Conservation (phyloP, 768 basidiomycete genomes). For the Mycena capillaripes region DNA sequence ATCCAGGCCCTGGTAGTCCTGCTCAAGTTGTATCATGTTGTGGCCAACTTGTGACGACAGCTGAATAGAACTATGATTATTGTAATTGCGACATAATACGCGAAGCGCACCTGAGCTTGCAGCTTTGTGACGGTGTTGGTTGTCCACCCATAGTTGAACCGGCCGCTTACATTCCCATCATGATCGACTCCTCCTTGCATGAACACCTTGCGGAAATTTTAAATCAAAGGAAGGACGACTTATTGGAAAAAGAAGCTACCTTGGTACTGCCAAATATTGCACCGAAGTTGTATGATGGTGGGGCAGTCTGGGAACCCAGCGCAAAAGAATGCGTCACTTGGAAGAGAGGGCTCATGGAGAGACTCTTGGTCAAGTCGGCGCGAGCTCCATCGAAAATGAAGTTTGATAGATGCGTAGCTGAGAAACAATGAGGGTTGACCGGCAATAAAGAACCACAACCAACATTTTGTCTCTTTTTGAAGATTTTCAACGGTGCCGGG, state of each 20-base stretch:
- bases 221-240: too few species aligned
- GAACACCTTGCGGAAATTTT: too few species aligned
- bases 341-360: constrained; percentile 96
- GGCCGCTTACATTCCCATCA: constrained; percentile 90
- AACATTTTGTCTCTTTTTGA: constrained; percentile 93
- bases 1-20: constrained; percentile 92
- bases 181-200: constrained; percentile 96
- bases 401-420: constrained; percentile 93
- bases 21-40: constrained; percentile 94
- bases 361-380: constrained; percentile 94
- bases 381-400: constrained; percentile 98
- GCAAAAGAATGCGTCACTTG: constrained; percentile 98
- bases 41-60: constrained; percentile 83
- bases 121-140: constrained; percentile 83
- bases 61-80: constrained; percentile 55
- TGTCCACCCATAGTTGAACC: constrained; percentile 93
- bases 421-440: constrained; percentile 21
- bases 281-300: constrained; percentile 94
- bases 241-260: too few species aligned
- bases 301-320: constrained; percentile 86
- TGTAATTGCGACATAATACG: constrained; percentile 1
- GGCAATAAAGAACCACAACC: constrained; percentile 39
- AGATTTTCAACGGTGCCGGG: constrained; percentile 96
- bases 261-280: constrained; percentile 90
- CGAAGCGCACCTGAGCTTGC: constrained; percentile 82